These are phyloP conservation scores for Diaporthe australafricana DNA, from an alignment of 2,329 filamentous ascomycete genomes.

Conservation along the genomic window DNA sequence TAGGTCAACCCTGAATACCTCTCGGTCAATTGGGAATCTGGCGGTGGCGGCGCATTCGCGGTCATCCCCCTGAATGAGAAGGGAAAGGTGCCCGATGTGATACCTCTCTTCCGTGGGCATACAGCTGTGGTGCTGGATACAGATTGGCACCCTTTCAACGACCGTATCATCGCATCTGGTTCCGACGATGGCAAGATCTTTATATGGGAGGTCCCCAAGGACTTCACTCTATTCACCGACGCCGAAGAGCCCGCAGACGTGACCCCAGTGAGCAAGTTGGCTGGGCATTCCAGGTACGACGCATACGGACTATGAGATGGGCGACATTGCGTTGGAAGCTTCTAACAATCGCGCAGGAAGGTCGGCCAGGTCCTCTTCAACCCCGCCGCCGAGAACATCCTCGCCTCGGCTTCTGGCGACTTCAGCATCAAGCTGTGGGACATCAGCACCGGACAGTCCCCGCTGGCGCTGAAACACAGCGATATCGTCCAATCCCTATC, in stretches of 20 bases:
- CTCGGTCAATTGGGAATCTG: conserved; percentile 97
- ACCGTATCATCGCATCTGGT: conserved; percentile 89
- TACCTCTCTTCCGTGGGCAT: conserved; percentile 95
- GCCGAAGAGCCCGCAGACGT: conserved; percentile 87
- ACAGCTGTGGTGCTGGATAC: conserved; percentile 96
- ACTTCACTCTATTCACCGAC: conserved; percentile 87
- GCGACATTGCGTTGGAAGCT: not conserved
- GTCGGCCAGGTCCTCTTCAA: conserved; percentile 99
- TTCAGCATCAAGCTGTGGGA: conserved; percentile 98
- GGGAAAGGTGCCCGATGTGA: conserved; percentile 90
- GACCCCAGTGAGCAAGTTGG: conserved; percentile 81
- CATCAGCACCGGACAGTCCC: conserved; percentile 79
- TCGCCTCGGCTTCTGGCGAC: conserved; percentile 95
- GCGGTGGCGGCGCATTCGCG: conserved; percentile 95
- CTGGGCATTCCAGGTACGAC: conserved; percentile 84
- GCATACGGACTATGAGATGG: conserved; percentile 34
- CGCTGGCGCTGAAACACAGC: conserved; percentile 82
- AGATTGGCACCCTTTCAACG: conserved; percentile 98
- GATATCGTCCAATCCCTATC: conserved; percentile 96
- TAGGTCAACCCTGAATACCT: conserved; percentile 96
- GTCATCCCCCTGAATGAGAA: conserved; percentile 92
- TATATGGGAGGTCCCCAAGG: conserved; percentile 92
- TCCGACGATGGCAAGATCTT: conserved; percentile 98
- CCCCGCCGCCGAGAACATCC: conserved; percentile 92
- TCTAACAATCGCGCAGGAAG: conserved; percentile 71